Base-by-base conservation (phyloP, 305 asterid genomes). In the Fraxinus angustifolia region DNA sequence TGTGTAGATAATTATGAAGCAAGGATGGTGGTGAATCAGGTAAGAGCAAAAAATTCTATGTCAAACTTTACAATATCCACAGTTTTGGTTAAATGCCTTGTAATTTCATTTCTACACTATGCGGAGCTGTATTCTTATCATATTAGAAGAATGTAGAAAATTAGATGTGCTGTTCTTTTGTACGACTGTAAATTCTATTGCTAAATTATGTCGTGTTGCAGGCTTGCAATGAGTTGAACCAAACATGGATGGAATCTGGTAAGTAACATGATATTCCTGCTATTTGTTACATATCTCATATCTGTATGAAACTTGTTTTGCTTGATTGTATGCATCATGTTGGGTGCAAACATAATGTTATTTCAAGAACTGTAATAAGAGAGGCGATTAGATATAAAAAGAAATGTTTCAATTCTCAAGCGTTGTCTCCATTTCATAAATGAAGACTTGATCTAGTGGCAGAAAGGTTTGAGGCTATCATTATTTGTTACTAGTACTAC, bases 241-340 rank as follows among this genome's bases (percentile, higher is more conserved):
- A 94, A 84, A 94, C 97, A 36, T 96, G 99, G 99, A 94, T 96
- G 97, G 99, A 96, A 84, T 96, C 98, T 80, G 99, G 98, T 96
- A 86, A 84, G 85, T 72, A 36, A 72, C 78, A 21, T 80, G 73
- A 53, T 68, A 35, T 80, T 70, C 21, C 33, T 78, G 50, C 79
- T 79, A 3, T 56, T 79, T n/a, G 23, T 81, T 73, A 30, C 45
- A 17, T 83, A 50, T 14, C 6, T 48, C n/a, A 12, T 45, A 53
- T 70, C 36, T 26, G 40, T 68, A 38, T 71, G 28, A 3, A 16
- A 50, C 40, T 33, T 50, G 33, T 68, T 58, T 79, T 45, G 35
- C 75, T 17, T 80, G 78, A n/a, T 23, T 56, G 35, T 17, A 19
- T 65, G 76, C 48, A 72, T 36, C 17, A 58, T 62, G 77, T 78